Evolutionary conservation across 768 basidiomycete genomes (phyloP), one percentile per base, ranked within the genome.

Genomic region (Fibroporia radiculosa): DNA sequence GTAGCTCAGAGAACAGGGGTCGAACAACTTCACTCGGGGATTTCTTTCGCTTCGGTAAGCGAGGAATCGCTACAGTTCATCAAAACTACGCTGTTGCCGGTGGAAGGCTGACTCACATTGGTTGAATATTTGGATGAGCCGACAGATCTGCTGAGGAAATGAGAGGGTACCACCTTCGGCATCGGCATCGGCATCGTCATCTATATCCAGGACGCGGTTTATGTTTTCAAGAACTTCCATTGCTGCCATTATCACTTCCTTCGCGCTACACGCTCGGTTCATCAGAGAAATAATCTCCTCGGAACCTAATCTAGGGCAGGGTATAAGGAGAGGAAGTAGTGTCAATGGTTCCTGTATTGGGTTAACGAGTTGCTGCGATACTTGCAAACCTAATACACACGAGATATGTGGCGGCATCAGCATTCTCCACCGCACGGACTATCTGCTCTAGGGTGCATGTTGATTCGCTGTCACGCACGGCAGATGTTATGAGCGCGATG

Each of bases 191-290:
- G 61, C 58, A 3, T 53, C 56, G 8, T 55, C 56, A 3, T 51
- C 56, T 11, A 53, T 52, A 19, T 43, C 41, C 0, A 44, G 23
- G 14, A 39, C 32, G 3, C 37, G 42, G 20, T 55, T 50, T 18
- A 73, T 36, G 22, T 44, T 45, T 48, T 71, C 73, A 24, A 66
- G 44, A 5, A 50, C 52, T 50, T 71, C 73, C 40, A 72, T 68
- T 14, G 64, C 36, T 2, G 67, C 67, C 39, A 74, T 65, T 31
- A 71, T 40, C 19, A 66, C 48, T 51, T 74, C 72, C 47, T 73
- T 74, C 0, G 66, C 62, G 41, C 60, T 73, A 12, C 51, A 53
- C 2, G 56, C 40, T 29, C 49, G 38, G 3, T 61, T 61, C 22
- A 71, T 61, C 12, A 55, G 19, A n/a, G 44, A 51, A 13, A 72